phyloP scores from a whole-genome alignment of 1,139 yeast genomes.

The Nakaseomyces delphensis region DNA sequence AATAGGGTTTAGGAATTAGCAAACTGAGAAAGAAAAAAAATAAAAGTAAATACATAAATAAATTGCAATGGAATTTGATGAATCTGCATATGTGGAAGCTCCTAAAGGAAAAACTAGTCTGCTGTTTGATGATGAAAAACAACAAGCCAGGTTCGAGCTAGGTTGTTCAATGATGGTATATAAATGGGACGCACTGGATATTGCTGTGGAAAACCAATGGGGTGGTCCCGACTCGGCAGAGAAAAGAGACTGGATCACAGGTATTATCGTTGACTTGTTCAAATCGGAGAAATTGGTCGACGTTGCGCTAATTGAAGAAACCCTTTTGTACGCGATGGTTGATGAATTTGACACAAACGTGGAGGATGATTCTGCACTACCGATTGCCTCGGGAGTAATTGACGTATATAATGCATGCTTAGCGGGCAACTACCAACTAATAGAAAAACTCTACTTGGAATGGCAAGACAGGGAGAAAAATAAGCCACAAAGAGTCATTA shows the following conservation, averaged over 20 bases:
- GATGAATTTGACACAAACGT: constrained; percentile 87
- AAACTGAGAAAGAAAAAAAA: neutral
- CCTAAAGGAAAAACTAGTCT: constrained; percentile 35
- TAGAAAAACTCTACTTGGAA: constrained; percentile 51
- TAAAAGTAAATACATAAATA: too few relatives aligned
- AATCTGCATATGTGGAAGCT: constrained; percentile 35
- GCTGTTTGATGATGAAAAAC: constrained; percentile 49
- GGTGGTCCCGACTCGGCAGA: constrained; percentile 90
- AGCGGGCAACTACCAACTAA: constrained; percentile 41
- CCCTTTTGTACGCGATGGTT: constrained; percentile 78
- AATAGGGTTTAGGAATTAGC: too few relatives aligned
- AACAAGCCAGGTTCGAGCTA: constrained; percentile 81
- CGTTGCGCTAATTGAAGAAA: constrained; percentile 71
- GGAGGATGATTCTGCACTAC: constrained; percentile 81
- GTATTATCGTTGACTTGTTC: constrained; percentile 72
- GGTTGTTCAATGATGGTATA: constrained; percentile 87
- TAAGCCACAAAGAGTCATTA: constrained; percentile 31
- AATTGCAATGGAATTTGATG: constrained; percentile 14
- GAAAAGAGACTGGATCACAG: constrained; percentile 92
- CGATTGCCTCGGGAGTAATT: constrained; percentile 59
- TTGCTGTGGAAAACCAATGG: constrained; percentile 95
- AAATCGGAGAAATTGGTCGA: constrained; percentile 55
- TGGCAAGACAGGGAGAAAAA: constrained; percentile 49
- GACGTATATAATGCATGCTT: constrained; percentile 58
- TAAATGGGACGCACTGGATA: constrained; percentile 78